Base-by-base conservation (phyloP, 768 basidiomycete genomes). In the Termitomyces sp. region DNA sequence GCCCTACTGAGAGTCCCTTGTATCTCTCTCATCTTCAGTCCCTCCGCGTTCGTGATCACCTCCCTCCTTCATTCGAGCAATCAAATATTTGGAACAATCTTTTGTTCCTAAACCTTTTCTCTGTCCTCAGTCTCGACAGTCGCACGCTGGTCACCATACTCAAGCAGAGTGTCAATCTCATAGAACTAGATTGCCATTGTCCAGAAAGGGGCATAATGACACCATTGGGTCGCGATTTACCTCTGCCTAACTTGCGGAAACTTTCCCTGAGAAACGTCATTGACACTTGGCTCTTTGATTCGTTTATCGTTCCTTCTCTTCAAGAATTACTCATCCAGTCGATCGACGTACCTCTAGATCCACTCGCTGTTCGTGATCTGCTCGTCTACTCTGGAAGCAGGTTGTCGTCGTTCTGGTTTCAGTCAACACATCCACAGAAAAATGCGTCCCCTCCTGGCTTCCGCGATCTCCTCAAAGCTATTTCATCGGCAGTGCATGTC, bases 221-320 rank as follows among this genome's bases (percentile, higher is more conserved):
- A 41, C 16, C 23, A 20, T 29, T 7, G 15, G n/a, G 6, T 20
- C 29, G 40, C 13, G 6, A 33, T 42, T 10, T 49, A 42, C 33
- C 18, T 45, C 13, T 54, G 13, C 46, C 32, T 9, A 42, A 25
- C n/a, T 42, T 54, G 25, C 16, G 25, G 13, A 54, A 49, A 31
- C 54, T 54, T 16, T 31, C 27, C n/a, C 25, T 54, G 23, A 54
- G 16, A 9, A 41, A 43, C 23, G 46, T 54, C 7, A 10, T 43
- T n/a, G 48, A 50, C 36, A 55, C 32, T n/a, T 50, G 54, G 54
- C 31, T 50, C 15, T 43, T 55, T 15, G 54, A 55, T 15, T 50
- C 48, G 5, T 42, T 49, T 6, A 10, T 55, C 5, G 33, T 55
- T 25, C 54, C 48, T 36, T 55, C 54, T 11, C 48, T 55, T 25